These are phyloP conservation scores for Nitzschia putrida DNA, from an alignment of 108 stramenopile genomes.

Conservation along the genomic window DNA sequence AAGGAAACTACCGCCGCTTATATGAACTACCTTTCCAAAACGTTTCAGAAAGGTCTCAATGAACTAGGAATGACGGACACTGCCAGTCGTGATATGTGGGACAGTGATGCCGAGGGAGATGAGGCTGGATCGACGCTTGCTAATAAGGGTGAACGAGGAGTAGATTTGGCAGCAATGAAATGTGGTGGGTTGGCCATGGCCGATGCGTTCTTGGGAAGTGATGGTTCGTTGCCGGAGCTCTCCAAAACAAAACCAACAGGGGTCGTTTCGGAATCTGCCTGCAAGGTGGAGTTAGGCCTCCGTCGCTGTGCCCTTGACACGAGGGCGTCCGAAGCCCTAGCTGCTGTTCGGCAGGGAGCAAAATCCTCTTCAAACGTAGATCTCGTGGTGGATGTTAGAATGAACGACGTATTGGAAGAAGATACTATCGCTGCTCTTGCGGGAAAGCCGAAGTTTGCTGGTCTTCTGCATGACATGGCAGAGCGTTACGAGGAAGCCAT, in stretches of 20 bases:
- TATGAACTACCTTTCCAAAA: slow-evolving; percentile 64
- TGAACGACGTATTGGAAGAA: slow-evolving; percentile 75
- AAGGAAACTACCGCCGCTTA: slow-evolving; percentile 66
- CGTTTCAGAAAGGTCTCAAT: slow-evolving; percentile 61
- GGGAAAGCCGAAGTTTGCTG: slow-evolving; percentile 22
- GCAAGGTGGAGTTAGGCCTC: slow-evolving; percentile 40
- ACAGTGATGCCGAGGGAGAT: slow-evolving; percentile 79
- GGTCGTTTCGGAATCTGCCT: background rate
- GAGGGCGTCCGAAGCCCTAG: slow-evolving; percentile 75
- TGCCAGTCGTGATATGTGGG: slow-evolving; percentile 28
- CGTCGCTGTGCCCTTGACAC: slow-evolving; percentile 69
- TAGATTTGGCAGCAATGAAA: slow-evolving; percentile 31
- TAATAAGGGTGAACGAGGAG: slow-evolving; percentile 43
- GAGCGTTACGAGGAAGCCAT: slow-evolving; percentile 58
- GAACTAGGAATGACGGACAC: slow-evolving; percentile 53
- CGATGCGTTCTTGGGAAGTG: slow-evolving; percentile 31
- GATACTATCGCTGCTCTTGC: slow-evolving; percentile 55
- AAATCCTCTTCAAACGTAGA: slow-evolving; percentile 16
- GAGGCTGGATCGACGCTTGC: slow-evolving; percentile 32
- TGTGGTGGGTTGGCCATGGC: slow-evolving; percentile 73
- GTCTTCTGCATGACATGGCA: slow-evolving; percentile 59
- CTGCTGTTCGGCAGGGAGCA: slow-evolving; percentile 46
- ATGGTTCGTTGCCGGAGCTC: background rate
- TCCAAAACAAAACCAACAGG: background rate
- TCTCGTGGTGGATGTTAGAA: slow-evolving; percentile 57